phyloP scores from a whole-genome alignment of 1,139 yeast species.

The Blastobotrys illinoisensis region DNA sequence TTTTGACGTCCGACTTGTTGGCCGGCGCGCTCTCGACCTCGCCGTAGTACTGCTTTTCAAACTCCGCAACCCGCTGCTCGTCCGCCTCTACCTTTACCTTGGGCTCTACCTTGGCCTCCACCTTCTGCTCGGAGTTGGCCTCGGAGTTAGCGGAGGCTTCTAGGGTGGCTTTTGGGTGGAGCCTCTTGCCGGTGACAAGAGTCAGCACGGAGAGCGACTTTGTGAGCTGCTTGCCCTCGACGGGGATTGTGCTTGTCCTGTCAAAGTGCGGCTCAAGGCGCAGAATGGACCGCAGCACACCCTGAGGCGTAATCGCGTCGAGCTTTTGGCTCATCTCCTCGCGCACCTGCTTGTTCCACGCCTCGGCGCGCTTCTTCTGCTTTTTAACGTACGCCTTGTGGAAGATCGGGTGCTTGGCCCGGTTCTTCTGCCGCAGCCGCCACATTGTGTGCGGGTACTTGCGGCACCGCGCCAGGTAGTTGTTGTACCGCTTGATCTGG shows the following conservation, averaged over 20 bases:
- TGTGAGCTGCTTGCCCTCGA: constrained; percentile 18
- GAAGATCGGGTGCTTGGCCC: constrained; percentile 35
- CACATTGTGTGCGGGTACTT: constrained; percentile 55
- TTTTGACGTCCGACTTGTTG: constrained; percentile 42
- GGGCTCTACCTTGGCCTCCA: constrained; percentile 3
- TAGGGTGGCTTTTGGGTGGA: constrained; percentile 5
- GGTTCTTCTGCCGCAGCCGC: constrained; percentile 42
- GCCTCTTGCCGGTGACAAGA: constrained; percentile 23
- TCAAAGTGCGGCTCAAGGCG: constrained; percentile 35
- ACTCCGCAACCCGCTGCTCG: constrained; percentile 4
- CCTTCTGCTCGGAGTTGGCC: constrained; percentile 7
- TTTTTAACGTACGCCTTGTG: constrained; percentile 14
- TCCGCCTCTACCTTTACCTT: constrained; percentile 8
- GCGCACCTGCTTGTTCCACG: constrained; percentile 31
- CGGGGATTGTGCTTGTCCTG: constrained; percentile 22
- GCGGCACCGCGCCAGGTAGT: constrained; percentile 54
- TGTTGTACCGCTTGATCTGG: constrained; percentile 73
- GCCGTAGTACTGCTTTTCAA: constrained; percentile 10
- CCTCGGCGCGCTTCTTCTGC: constrained; percentile 12
- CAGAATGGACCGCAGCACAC: constrained; percentile 40
- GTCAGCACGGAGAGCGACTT: constrained; percentile 25
- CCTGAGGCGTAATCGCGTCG: constrained; percentile 29
- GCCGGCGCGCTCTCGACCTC: constrained; percentile 15
- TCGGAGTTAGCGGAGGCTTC: constrained; percentile 6
- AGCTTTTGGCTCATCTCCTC: constrained; percentile 32